These are phyloP conservation scores for Ophiobolus disseminans DNA, from an alignment of 2,329 filamentous ascomycete species.

Conservation along the genomic window DNA sequence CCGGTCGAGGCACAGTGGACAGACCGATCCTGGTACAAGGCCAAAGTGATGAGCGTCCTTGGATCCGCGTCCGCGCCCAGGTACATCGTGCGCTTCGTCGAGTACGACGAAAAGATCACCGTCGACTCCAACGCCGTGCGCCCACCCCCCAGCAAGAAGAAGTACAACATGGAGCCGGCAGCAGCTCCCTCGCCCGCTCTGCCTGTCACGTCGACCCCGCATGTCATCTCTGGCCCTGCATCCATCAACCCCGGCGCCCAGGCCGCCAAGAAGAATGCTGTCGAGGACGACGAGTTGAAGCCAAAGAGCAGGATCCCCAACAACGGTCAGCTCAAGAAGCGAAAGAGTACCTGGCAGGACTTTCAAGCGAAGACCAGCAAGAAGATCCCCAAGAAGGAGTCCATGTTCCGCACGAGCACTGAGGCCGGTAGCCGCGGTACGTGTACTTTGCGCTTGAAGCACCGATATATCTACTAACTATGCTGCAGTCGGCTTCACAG, in stretches of 20 bases:
- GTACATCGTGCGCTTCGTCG: slow-evolving; percentile 95
- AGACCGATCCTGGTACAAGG: slow-evolving; percentile 89
- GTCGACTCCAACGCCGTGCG: slow-evolving; percentile 58
- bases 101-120: slow-evolving; percentile 87
- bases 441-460: slow-evolving; percentile 21
- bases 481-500: slow-evolving; percentile 85
- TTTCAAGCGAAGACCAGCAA: slow-evolving; percentile 77
- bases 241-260: slow-evolving; percentile 71
- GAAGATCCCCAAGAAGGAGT: slow-evolving; percentile 84
- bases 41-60: slow-evolving; percentile 90
- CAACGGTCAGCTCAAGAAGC: slow-evolving; percentile 87
- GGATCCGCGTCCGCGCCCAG: slow-evolving; percentile 90
- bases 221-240: slow-evolving; percentile 70
- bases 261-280: slow-evolving; percentile 69
- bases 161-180: slow-evolving; percentile 85
- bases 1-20: slow-evolving; percentile 89
- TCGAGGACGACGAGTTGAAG: slow-evolving; percentile 70
- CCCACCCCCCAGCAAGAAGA: slow-evolving; percentile 51
- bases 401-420: slow-evolving; percentile 95
- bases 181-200: slow-evolving; percentile 57
- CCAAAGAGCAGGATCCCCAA: slow-evolving; percentile 82
- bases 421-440: slow-evolving; percentile 84
- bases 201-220: slow-evolving; percentile 48
- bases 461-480: slow-evolving; percentile 26
- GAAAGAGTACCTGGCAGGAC: slow-evolving; percentile 94